Conservation (phyloP, 1,284 basidiomycete species). For the Apiotrichum montevideense region DNA sequence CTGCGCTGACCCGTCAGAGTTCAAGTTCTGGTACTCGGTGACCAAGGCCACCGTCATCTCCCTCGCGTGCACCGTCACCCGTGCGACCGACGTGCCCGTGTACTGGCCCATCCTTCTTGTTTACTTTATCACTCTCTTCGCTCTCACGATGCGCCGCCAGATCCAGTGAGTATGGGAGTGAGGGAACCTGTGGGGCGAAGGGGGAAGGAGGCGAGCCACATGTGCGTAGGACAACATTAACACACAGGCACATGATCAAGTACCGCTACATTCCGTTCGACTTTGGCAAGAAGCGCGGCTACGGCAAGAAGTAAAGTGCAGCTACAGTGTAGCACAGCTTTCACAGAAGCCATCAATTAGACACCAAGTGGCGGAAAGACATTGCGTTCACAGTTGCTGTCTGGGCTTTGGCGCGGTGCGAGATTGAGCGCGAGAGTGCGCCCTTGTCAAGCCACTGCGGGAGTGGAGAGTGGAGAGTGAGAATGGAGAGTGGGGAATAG, state of each 20-base stretch:
- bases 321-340: neutral
- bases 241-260: constrained; percentile 96
- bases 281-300: constrained; percentile 43
- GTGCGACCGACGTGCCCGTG: constrained; percentile 86
- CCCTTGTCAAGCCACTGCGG: too few species aligned
- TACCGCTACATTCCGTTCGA: constrained; percentile 67
- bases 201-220: neutral
- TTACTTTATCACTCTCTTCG: constrained; percentile 83
- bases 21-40: constrained; percentile 69
- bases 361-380: too few species aligned
- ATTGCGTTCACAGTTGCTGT: too few species aligned
- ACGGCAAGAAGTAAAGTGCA: constrained; percentile 35
- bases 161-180: constrained; percentile 64
- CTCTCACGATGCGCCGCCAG: constrained; percentile 85
- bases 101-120: constrained; percentile 97
- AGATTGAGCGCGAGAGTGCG: too few species aligned
- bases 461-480: too few species aligned
- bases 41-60: constrained; percentile 83
- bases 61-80: constrained; percentile 69
- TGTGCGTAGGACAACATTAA: neutral
- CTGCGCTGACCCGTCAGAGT: constrained; percentile 21
- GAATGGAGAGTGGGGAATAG: too few species aligned
- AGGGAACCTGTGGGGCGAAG: too few species aligned
- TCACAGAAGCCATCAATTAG: too few species aligned
- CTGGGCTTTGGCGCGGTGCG: too few species aligned